Evolutionary conservation across 495 filamentous ascomycete species (phyloP), one percentile per base, ranked within the genome.

Genomic region (Trichoderma orchidacearum): DNA sequence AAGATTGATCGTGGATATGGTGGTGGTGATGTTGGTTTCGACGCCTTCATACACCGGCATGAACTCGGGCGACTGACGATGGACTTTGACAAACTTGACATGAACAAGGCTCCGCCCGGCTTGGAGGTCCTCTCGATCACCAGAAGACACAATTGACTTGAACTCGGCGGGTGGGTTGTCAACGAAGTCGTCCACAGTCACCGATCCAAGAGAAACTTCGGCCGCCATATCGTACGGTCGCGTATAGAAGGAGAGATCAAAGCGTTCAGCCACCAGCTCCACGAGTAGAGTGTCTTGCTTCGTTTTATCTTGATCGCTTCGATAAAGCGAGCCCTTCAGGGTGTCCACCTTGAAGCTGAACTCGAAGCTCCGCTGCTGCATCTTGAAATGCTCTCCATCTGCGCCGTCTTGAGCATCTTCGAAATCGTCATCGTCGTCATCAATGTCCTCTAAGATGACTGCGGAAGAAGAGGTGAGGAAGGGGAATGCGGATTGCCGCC

Each of bases 181-280:
- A 21, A 98, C 90, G 61, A 96, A 87, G 65, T 98, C 93, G 61
- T 97, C 93, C 31, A 98, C 80, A 18, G 84, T 89, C n/a, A 98
- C 68, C 1, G 89, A 90, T 27, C 86, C 87, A 17, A 98, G 78
- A 6, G 87, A 78, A 6, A 97, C 87, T 62, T 95, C 88, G 6
- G 91, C 90, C 28, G 84, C 86, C 84, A 97, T 89, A 62, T 97
- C 90, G 63, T 82, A 96, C 1, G 89, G 88, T 17, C 89, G 79
- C 59, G 93, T 80, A 62, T 90, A 91, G 64, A 90, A 90, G 62
- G 93, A 83, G 21, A 98, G 75, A 36, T 82, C 77, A 65, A 98
- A 97, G 36, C 85, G 78, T 69, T 97, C 89, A 9, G 93, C 93
- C 51, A 98, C 83, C 30, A 98, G 72, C 61, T 96, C 90, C 12